These are phyloP conservation scores for Aspergillus carbonarius DNA, from an alignment of 2,329 filamentous ascomycete species.

Conservation along the genomic window DNA sequence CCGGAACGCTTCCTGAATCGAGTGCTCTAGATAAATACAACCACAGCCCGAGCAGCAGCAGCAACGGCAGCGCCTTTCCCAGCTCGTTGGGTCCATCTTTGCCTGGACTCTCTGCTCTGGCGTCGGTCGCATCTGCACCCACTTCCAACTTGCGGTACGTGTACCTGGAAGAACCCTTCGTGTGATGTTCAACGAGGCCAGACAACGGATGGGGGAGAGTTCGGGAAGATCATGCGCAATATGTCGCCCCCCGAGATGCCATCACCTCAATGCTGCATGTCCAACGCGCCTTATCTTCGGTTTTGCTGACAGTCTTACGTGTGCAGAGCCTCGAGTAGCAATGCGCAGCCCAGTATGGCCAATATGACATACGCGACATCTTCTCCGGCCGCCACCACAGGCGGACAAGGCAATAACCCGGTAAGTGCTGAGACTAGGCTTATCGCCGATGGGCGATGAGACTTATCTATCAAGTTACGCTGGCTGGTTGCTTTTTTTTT, in stretches of 20 bases:
- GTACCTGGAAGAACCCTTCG: background rate
- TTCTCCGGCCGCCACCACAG: conserved; percentile 64
- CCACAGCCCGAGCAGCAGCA: conserved; percentile 23
- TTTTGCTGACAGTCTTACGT: conserved; percentile 26
- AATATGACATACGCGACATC: conserved; percentile 63
- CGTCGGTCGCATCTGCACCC: conserved; percentile 56
- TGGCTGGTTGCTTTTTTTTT: conserved; percentile 19
- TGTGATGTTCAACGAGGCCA: background rate
- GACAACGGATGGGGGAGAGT: background rate
- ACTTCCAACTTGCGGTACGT: conserved; percentile 54
- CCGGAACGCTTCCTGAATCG: conserved; percentile 34
- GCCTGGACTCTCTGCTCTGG: conserved; percentile 60
- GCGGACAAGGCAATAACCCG: conserved; percentile 56
- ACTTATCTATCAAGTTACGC: conserved; percentile 3
- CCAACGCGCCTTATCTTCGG: background rate
- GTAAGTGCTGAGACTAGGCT: conserved; percentile 32
- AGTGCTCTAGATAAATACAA: conserved; percentile 30
- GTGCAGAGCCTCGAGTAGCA: conserved; percentile 37
- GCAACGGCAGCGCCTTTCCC: conserved; percentile 28
- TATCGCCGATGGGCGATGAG: background rate
- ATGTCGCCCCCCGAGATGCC: background rate
- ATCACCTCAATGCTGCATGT: background rate
- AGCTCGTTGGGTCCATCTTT: conserved; percentile 46
- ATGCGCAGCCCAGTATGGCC: conserved; percentile 55
- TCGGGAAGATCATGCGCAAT: background rate